phyloP scores from a whole-genome alignment of 805 yeast species.

The Nakazawaea siamensis region DNA sequence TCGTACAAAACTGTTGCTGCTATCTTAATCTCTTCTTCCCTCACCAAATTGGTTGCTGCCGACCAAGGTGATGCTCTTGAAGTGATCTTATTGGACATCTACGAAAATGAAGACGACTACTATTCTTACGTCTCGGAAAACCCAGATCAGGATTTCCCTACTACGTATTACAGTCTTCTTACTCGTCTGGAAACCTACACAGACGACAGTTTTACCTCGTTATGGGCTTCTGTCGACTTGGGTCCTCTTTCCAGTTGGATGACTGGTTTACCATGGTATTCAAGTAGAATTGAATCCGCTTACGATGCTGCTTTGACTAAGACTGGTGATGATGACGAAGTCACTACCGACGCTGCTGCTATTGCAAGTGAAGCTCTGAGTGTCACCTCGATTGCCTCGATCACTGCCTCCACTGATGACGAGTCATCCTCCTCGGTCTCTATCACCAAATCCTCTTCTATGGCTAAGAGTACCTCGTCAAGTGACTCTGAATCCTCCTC shows the following conservation, averaged over 20 bases:
- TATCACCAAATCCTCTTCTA: not conserved
- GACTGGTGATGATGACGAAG: no score
- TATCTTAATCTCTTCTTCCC: no score
- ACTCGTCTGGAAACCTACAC: conserved; percentile 22
- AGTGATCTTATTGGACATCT: conserved; percentile 1
- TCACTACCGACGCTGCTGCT: not conserved
- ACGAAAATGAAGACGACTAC: not conserved
- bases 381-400: not conserved
- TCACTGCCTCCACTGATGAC: not conserved
- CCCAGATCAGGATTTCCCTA: conserved; percentile 17
- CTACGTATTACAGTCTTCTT: conserved; percentile 19
- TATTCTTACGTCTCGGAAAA: conserved; percentile 1
- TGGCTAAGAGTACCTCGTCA: no score
- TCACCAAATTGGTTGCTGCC: not conserved
- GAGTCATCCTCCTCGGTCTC: not conserved
- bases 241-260: conserved; percentile 19
- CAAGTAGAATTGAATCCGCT: conserved; percentile 17
- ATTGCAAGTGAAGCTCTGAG: no score
- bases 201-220: conserved; percentile 25
- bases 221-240: conserved; percentile 19
- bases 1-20: no score
- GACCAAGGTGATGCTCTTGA: conserved; percentile 1
- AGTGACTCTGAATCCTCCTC: no score
- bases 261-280: conserved; percentile 25
- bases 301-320: conserved; percentile 5